Conservation (phyloP, 2,329 filamentous ascomycete species). For the Thelonectria blattea region DNA sequence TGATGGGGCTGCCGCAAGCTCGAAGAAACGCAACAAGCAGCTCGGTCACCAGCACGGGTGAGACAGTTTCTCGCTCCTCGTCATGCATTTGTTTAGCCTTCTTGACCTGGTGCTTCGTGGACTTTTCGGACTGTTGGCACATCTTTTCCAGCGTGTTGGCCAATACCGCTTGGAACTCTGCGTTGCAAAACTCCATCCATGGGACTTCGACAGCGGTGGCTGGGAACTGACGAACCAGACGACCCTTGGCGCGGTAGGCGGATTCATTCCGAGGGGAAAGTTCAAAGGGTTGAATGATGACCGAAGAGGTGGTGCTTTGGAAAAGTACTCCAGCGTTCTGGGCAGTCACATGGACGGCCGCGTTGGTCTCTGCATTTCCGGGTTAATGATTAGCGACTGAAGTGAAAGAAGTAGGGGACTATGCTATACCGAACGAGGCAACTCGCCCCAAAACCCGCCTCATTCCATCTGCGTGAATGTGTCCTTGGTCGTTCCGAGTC, state of each 20-base stretch:
- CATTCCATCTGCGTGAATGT: background rate
- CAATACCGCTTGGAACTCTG: background rate
- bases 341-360: background rate
- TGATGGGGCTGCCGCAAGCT: conserved; percentile 40
- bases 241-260: too few relatives aligned
- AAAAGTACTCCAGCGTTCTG: background rate
- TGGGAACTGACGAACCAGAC: too few relatives aligned
- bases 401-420: background rate
- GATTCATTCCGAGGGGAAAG: too few relatives aligned
- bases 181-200: background rate
- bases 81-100: conserved; percentile 47
- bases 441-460: background rate
- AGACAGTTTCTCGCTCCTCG: conserved; percentile 55
- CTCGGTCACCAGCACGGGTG: conserved; percentile 60
- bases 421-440: background rate
- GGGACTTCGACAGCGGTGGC: background rate
- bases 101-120: background rate
- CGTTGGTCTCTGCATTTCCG: background rate
- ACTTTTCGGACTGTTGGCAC: background rate
- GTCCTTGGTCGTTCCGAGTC: background rate
- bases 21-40: conserved; percentile 49
- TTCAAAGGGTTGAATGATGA: background rate
- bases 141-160: background rate
- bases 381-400: background rate
- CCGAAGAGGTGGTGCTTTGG: too few relatives aligned